phyloP scores from a whole-genome alignment of 177 flowering plant species.

The Tripterygium wilfordii region DNA sequence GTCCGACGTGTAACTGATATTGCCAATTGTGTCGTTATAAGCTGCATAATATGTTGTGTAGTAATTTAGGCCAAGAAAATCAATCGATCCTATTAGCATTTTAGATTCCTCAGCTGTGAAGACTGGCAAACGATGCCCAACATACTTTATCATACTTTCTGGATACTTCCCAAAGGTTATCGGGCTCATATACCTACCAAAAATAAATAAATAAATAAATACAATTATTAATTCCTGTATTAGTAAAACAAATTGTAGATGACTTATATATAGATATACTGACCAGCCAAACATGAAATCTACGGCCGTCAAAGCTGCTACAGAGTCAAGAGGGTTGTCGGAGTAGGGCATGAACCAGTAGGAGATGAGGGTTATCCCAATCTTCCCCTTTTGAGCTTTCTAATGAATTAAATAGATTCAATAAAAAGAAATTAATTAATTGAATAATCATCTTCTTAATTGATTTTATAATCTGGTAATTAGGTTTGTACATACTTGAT shows the following conservation, averaged over 20 bases:
- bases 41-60: background rate
- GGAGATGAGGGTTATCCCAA: constrained; percentile 3
- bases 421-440: background rate
- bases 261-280: background rate
- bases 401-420: background rate
- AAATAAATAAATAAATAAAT: background rate
- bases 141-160: background rate
- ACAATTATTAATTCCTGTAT: background rate
- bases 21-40: too few species aligned
- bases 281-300: constrained; percentile 17
- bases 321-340: background rate
- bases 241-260: background rate
- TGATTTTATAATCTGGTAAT: background rate
- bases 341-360: constrained; percentile 8
- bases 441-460: background rate
- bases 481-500: constrained; percentile 9
- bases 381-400: constrained; percentile 6
- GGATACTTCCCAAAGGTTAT: constrained; percentile 8
- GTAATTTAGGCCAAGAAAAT: constrained; percentile 22
- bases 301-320: constrained; percentile 5
- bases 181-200: constrained; percentile 6
- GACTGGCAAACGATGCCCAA: constrained; percentile 1
- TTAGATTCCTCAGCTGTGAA: background rate
- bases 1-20: too few species aligned
- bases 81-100: constrained; percentile 3